A percentile compares a stretch with the other conserved stretches of the same genome.
Evolutionary conservation across 2,329 filamentous ascomycete species (phyloP).

Genomic region (Coniochaeta ligniaria): DNA sequence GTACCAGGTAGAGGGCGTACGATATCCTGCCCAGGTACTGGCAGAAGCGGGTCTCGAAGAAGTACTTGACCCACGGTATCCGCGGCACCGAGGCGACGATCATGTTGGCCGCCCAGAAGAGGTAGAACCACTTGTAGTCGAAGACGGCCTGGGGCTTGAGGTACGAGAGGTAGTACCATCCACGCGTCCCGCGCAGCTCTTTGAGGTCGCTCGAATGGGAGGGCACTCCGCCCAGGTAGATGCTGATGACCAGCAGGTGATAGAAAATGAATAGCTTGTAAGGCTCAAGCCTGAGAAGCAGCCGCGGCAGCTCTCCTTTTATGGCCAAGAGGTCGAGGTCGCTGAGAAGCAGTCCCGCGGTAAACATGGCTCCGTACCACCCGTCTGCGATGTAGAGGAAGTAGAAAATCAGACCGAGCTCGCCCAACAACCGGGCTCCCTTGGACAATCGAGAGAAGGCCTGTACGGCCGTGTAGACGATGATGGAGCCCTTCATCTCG

Average conservation of each 20-base stretch:
- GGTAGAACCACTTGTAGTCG: constrained; percentile 62
- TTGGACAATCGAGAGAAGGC: constrained; percentile 49
- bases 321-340: constrained; percentile 51
- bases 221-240: constrained; percentile 58
- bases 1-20: constrained; percentile 56
- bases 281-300: constrained; percentile 36
- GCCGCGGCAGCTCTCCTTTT: constrained; percentile 38
- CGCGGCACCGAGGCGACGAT: constrained; percentile 48
- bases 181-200: constrained; percentile 43
- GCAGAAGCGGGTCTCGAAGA: constrained; percentile 51
- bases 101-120: constrained; percentile 53
- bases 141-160: constrained; percentile 60
- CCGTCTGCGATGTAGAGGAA: constrained; percentile 63
- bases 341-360: constrained; percentile 53
- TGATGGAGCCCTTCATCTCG: constrained; percentile 57
- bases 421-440: constrained; percentile 46
- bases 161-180: constrained; percentile 53
- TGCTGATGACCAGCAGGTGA: constrained; percentile 39
- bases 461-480: constrained; percentile 50
- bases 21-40: constrained; percentile 58
- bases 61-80: constrained; percentile 48
- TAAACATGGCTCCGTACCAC: constrained; percentile 53
- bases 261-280: constrained; percentile 45
- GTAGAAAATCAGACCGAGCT: constrained; percentile 49
- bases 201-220: constrained; percentile 35